Evolutionary conservation across 139 green algal genomes (phyloP), one percentile per base, ranked within the genome.

Genomic region (Chlorella sp.): DNA sequence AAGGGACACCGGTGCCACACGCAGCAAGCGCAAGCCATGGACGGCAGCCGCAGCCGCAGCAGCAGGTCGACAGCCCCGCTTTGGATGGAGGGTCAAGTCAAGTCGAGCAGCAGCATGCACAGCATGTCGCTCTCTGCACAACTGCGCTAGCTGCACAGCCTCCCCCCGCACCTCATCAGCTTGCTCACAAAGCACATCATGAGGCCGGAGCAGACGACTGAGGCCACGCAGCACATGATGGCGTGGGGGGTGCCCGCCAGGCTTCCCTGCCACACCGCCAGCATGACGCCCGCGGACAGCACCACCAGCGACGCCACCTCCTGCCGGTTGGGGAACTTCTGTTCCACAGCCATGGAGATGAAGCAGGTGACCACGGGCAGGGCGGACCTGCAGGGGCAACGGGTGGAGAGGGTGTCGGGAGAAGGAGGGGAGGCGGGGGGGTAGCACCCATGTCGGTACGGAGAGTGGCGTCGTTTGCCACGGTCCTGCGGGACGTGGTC

Each of bases 141-240:
- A 3, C 77, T 24, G 1, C 77, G 14, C 15, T 39, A 61, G 15
- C 21, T 18, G 16, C 12, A 39, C 5, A 61, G 21, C 26, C 34
- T 40, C 48, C 48, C 81, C 34, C n/a, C 82, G 14, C n/a, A 86
- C 82, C 82, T 86, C 40, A 95, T 60, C 21, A 95, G 76, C 40
- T 91, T 89, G 37, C 94, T 90, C 24, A 69, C 89, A n/a, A 93
- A 93, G 64, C 89, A 94, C 93, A 96, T 95, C 92, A 96, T 95
- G 3, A 91, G 89, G 11, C 86, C 93, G 77, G 95, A 95, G 79
- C 76, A 90, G 18, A 95, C 36, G 15, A 89, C 93, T 40, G 83
- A 93, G 26, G 86, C 61, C 3, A 94, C 81, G 89, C 90, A 94
- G 26, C 95, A 83, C 57, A 79, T 36, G 57, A 96, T 91, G 37